These are phyloP conservation scores for Xylaria sp. DNA, from an alignment of 495 filamentous ascomycete genomes.

Conservation along the genomic window DNA sequence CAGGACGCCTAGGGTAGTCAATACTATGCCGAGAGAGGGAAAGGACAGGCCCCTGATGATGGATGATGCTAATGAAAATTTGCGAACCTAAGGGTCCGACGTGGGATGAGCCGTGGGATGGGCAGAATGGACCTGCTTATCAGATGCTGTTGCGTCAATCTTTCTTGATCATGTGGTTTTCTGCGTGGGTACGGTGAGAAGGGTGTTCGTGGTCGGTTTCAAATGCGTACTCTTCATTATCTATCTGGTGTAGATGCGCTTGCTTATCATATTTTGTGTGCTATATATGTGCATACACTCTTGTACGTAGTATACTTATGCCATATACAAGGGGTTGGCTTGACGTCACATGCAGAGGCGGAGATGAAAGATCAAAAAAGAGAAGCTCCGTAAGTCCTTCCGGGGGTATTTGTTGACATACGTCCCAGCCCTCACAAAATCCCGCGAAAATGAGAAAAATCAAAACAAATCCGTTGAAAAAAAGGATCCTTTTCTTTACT, in stretches of 20 bases:
- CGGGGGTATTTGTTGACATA: conserved; percentile 6
- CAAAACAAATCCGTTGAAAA: neutral
- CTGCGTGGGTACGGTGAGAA: neutral
- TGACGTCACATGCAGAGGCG: conserved; percentile 8
- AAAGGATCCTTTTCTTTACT: conserved; percentile 5
- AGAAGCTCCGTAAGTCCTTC: conserved; percentile 8
- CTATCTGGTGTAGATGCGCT: neutral
- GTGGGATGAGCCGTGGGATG: conserved; percentile 10
- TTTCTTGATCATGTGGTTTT: neutral
- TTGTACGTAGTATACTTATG: neutral
- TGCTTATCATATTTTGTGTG: neutral
- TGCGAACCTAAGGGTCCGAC: neutral
- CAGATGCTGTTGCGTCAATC: conserved; percentile 3
- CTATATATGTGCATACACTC: neutral
- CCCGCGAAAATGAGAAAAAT: neutral
- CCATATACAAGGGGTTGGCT: conserved; percentile 11
- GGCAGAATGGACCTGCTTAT: neutral
- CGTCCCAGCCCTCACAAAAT: neutral
- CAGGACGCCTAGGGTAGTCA: neutral
- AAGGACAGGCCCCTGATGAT: neutral
- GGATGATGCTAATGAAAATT: conserved; percentile 10
- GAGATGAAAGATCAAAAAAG: conserved; percentile 15
- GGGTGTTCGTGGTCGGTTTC: neutral
- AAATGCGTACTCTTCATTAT: neutral
- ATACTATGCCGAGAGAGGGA: conserved; percentile 9